phyloP scores from a whole-genome alignment of 306 rosid species.

The Quercus ilex region DNA sequence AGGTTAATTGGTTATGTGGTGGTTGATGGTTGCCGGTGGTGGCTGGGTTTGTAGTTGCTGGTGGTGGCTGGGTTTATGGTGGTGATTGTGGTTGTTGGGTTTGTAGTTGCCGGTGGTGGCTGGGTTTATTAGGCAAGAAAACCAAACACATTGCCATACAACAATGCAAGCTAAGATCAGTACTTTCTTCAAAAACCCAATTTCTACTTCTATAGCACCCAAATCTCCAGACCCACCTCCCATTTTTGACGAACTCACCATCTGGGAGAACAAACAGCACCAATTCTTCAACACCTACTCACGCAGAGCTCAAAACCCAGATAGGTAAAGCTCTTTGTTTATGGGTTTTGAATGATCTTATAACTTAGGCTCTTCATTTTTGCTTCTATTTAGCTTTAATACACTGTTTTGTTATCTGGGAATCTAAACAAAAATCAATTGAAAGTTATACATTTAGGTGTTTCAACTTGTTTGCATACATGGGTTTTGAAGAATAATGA shows the following conservation, averaged over 20 bases:
- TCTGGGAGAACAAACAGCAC: slow-evolving; percentile 61
- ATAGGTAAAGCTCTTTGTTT: slow-evolving; percentile 16
- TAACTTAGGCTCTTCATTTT: background rate
- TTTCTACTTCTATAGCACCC: slow-evolving; percentile 22
- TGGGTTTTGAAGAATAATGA: background rate
- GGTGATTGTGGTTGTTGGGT: no score
- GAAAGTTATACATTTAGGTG: no score
- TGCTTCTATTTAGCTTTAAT: background rate
- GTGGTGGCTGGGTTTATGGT: no score
- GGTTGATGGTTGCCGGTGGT: no score
- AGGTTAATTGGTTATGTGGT: no score
- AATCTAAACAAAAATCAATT: no score
- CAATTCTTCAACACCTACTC: slow-evolving; percentile 41
- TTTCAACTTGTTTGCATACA: no score
- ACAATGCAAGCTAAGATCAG: slow-evolving; percentile 67
- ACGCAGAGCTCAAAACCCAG: slow-evolving; percentile 38
- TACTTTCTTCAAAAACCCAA: slow-evolving; percentile 50
- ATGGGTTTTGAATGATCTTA: background rate
- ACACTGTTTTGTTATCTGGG: no score
- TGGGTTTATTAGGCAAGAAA: background rate
- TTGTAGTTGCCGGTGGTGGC: no score
- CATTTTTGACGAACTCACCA: slow-evolving; percentile 28
- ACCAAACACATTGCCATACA: background rate
- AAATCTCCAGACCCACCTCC: slow-evolving; percentile 18
- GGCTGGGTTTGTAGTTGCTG: no score